A percentile compares a stretch with the other conserved stretches of the same genome.
Evolutionary conservation across 176 grass and related monocot genomes (phyloP).

Genomic region (Avena insularis): DNA sequence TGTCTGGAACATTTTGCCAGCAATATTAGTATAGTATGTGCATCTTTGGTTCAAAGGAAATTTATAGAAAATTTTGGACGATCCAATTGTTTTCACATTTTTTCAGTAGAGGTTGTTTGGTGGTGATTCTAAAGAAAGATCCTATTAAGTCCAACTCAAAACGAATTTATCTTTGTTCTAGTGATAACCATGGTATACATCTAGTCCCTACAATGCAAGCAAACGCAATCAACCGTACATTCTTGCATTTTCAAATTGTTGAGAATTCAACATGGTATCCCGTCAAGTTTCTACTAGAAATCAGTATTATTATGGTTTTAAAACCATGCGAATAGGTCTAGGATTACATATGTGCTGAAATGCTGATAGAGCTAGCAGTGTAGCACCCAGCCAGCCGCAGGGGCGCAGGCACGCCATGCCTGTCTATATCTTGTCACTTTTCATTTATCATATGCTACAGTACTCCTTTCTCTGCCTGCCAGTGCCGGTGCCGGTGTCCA

Average conservation of each 20-base stretch:
- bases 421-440: neutral
- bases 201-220: neutral
- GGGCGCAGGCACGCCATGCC: neutral
- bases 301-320: neutral
- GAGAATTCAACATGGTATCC: neutral
- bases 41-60: neutral
- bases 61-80: neutral
- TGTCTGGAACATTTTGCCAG: neutral
- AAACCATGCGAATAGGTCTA: neutral
- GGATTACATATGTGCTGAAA: neutral
- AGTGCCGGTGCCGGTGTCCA: neutral
- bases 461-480: slow-evolving; percentile 15
- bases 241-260: neutral
- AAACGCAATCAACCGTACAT: neutral
- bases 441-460: slow-evolving; percentile 22
- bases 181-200: neutral
- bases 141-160: neutral
- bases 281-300: neutral
- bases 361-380: neutral
- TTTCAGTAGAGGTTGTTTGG: neutral
- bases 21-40: neutral
- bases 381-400: neutral
- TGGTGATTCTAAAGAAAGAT: neutral
- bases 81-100: neutral
- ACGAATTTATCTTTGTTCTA: neutral